Percentiles rank a stretch among this genome's conserved stretches.
These are phyloP conservation scores for Endocalyx cinctus DNA, from an alignment of 2,329 filamentous ascomycete genomes.

Conservation along the genomic window DNA sequence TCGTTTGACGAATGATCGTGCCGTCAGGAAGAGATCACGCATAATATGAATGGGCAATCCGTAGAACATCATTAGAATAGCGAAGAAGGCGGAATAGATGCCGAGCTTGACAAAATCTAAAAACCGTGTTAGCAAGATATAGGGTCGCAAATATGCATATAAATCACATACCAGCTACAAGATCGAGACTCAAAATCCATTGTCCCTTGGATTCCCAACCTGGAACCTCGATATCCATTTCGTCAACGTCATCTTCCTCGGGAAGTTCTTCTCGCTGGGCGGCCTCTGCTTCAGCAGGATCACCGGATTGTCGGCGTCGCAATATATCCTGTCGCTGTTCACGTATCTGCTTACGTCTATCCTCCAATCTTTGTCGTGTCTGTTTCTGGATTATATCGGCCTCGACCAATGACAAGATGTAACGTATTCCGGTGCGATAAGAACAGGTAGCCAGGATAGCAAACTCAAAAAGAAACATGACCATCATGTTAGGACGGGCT, in stretches of 20 bases:
- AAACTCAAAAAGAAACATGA: conserved; percentile 99
- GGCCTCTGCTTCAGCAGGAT: conserved; percentile 43
- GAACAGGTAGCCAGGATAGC: conserved; percentile 80
- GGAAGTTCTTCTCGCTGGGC: conserved; percentile 49
- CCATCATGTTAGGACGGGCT: conserved; percentile 97
- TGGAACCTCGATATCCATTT: conserved; percentile 90
- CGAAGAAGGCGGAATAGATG: conserved; percentile 89
- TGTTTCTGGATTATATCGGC: conserved; percentile 70
- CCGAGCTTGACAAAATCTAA: conserved; percentile 84
- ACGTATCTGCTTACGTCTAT: conserved; percentile 64
- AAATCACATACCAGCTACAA: conserved; percentile 62
- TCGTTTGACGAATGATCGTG: conserved; percentile 84
- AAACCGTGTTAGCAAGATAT: conserved; percentile 11
- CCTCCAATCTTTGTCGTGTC: conserved; percentile 62
- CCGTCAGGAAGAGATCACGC: conserved; percentile 89
- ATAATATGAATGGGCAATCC: conserved; percentile 96
- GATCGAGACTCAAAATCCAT: conserved; percentile 83
- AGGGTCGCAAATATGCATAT: neutral
- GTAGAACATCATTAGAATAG: conserved; percentile 88
- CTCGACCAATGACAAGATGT: conserved; percentile 74
- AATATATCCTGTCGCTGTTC: conserved; percentile 51
- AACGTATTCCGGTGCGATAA: conserved; percentile 72
- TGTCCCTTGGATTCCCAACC: conserved; percentile 96
- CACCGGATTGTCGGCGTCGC: conserved; percentile 40
- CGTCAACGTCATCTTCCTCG: conserved; percentile 73